These are phyloP conservation scores for Coprinellus micaceus DNA, from an alignment of 768 basidiomycete genomes.

Conservation along the genomic window DNA sequence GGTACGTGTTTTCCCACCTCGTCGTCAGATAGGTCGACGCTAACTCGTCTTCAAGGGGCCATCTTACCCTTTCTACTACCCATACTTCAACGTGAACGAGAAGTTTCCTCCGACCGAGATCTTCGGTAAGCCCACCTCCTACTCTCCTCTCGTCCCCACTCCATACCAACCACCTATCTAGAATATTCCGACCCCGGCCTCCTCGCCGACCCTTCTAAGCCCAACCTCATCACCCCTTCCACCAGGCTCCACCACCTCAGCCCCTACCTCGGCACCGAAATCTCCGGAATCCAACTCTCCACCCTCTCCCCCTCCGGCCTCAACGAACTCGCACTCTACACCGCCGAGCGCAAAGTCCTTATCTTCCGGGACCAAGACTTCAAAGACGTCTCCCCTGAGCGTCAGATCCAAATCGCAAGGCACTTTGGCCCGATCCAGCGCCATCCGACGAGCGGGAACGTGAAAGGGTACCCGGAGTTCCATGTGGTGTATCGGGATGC, in stretches of 20 bases:
- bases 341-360: constrained; percentile 50
- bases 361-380: constrained; percentile 59
- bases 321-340: constrained; percentile 47
- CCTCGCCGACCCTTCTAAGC: constrained; percentile 34
- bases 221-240: constrained; percentile 41
- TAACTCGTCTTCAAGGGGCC: no score
- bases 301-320: constrained; percentile 47
- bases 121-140: constrained; percentile 31
- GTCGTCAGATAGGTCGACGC: no score
- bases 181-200: neutral
- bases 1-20: neutral
- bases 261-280: constrained; percentile 50
- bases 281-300: constrained; percentile 51
- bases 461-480: constrained; percentile 53
- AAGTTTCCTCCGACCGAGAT: constrained; percentile 47
- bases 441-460: constrained; percentile 47
- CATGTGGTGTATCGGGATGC: constrained; percentile 54
- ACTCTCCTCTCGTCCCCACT: neutral
- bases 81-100: constrained; percentile 42
- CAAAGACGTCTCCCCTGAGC: constrained; percentile 47
- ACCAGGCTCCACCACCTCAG: constrained; percentile 36
- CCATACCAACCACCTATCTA: neutral
- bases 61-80: constrained; percentile 47
- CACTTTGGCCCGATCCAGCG: constrained; percentile 43
- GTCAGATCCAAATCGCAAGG: constrained; percentile 48